Conservation (phyloP, 257 asterid genomes). For the Cordia subcordata region DNA sequence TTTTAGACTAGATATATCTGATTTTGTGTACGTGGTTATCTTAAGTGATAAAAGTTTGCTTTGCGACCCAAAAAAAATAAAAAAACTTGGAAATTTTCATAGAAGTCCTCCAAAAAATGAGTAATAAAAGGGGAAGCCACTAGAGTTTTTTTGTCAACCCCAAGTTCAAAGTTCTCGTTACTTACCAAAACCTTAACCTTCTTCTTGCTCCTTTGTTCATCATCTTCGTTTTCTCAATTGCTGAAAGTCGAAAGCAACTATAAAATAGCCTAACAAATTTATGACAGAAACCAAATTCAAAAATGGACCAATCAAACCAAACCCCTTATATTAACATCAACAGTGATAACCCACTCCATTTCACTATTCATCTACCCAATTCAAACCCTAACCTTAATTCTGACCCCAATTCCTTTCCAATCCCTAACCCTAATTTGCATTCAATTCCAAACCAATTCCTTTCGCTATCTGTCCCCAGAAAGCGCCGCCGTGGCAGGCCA, state of each 20-base stretch:
- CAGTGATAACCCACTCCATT: slow-evolving; percentile 45
- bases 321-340: slow-evolving; percentile 34
- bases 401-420: slow-evolving; percentile 22
- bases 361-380: slow-evolving; percentile 40
- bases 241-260: not conserved
- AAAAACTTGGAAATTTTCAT: too few relatives aligned
- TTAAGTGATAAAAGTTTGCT: too few relatives aligned
- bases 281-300: not conserved
- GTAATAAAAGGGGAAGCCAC: not conserved
- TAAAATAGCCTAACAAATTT: not conserved
- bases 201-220: not conserved
- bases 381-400: slow-evolving; percentile 23
- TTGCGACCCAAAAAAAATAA: too few relatives aligned
- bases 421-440: slow-evolving; percentile 22
- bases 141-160: too few relatives aligned
- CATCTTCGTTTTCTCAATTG: not conserved
- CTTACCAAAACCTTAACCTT: too few relatives aligned
- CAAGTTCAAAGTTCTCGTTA: too few relatives aligned
- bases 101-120: too few relatives aligned
- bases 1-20: too few relatives aligned
- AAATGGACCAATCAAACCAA: slow-evolving; percentile 52
- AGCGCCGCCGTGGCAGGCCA: slow-evolving; percentile 74
- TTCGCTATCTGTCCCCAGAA: slow-evolving; percentile 55
- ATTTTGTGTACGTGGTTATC: too few relatives aligned
- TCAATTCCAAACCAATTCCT: slow-evolving; percentile 32